A percentile compares a stretch with the other conserved stretches of the same genome.
These are phyloP conservation scores for Aspergillus sp. DNA, from an alignment of 2,329 filamentous ascomycete species.

Conservation along the genomic window DNA sequence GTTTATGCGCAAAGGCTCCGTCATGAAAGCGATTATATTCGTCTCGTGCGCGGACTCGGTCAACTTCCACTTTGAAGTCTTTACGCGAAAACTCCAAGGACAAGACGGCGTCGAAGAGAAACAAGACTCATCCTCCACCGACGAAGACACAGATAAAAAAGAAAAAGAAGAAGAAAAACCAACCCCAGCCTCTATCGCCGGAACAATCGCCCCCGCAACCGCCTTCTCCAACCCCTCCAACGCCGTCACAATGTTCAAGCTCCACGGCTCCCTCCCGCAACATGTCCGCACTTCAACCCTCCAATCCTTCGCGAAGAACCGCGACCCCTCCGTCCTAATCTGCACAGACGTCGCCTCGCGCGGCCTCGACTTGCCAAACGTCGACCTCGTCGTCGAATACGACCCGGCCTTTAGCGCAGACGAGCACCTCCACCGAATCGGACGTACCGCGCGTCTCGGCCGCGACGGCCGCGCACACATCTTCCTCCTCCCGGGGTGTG, in stretches of 20 bases:
- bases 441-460: slow-evolving; percentile 91
- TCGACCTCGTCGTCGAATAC: slow-evolving; percentile 94
- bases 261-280: slow-evolving; percentile 91
- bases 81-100: slow-evolving; percentile 55
- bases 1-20: slow-evolving; percentile 84
- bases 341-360: slow-evolving; percentile 96
- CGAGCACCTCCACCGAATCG: slow-evolving; percentile 93
- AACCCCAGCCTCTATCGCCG: slow-evolving; percentile 38
- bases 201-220: slow-evolving; percentile 62
- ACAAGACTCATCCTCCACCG: slow-evolving; percentile 24
- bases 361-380: slow-evolving; percentile 91
- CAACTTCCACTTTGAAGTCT: slow-evolving; percentile 90
- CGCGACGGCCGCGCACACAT: slow-evolving; percentile 83
- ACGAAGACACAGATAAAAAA: slow-evolving; percentile 8
- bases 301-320: slow-evolving; percentile 74
- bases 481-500: slow-evolving; percentile 86
- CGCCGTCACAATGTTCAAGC: slow-evolving; percentile 76
- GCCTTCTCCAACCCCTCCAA: slow-evolving; percentile 78
- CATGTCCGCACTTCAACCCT: slow-evolving; percentile 85
- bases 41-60: slow-evolving; percentile 96
- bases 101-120: slow-evolving; percentile 31
- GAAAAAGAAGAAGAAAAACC: slow-evolving; percentile 30
- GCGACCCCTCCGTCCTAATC: slow-evolving; percentile 78
- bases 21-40: slow-evolving; percentile 97
- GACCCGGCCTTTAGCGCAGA: slow-evolving; percentile 92